phyloP scores from a whole-genome alignment of 306 rosid species.

The Datisca glomerata region DNA sequence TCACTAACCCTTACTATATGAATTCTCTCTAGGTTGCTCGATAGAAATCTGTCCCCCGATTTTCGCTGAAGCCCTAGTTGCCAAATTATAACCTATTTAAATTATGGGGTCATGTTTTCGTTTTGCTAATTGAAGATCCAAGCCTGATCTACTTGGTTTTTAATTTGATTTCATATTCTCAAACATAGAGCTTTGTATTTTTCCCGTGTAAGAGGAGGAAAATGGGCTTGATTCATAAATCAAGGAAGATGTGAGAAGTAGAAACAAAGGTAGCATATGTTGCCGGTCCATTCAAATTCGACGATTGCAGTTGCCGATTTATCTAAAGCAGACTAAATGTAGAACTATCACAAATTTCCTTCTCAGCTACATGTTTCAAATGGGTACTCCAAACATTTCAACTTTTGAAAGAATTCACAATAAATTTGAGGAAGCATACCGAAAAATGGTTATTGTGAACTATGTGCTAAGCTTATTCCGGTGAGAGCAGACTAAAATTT shows the following conservation, averaged over 20 bases:
- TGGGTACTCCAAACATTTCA: no score
- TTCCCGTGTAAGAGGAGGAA: constrained; percentile 18
- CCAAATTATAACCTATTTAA: background rate
- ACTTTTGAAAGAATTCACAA: no score
- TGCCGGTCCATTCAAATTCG: constrained; percentile 83
- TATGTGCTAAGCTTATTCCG: no score
- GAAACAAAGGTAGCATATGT: constrained; percentile 94
- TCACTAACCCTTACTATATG: no score
- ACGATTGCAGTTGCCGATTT: constrained; percentile 70
- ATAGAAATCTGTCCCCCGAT: no score
- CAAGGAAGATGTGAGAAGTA: constrained; percentile 61
- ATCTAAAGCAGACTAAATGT: no score
- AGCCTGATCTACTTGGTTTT: constrained; percentile 46
- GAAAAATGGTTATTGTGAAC: no score
- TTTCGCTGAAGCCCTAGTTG: constrained; percentile 41
- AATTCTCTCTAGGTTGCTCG: no score
- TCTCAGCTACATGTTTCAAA: no score
- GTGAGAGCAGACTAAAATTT: no score
- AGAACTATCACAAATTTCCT: no score
- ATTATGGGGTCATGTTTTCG: constrained; percentile 6
- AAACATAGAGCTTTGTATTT: constrained; percentile 27
- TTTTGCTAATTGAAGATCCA: constrained; percentile 32
- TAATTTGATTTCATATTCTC: background rate
- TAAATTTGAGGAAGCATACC: no score
- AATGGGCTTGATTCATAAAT: constrained; percentile 51